Percentiles rank a stretch among this genome's conserved stretches.
phyloP scores from a whole-genome alignment of 495 filamentous ascomycete species.

The Aspergillus indologenus region DNA sequence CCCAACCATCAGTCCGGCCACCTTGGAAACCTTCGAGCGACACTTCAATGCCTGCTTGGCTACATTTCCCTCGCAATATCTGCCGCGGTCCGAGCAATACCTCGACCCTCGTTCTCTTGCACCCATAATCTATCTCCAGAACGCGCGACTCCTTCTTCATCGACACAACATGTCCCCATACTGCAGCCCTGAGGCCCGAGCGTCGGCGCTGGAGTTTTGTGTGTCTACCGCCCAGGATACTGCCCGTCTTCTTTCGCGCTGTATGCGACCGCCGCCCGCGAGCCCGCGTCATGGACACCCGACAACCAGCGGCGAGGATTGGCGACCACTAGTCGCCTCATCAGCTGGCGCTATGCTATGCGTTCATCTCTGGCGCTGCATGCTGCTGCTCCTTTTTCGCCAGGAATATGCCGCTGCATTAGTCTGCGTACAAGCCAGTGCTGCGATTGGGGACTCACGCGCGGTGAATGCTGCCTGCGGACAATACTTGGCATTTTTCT shows the following conservation, averaged over 20 bases:
- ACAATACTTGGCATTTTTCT: conserved; percentile 79
- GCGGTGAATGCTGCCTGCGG: conserved; percentile 77
- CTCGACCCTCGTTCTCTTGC: conserved; percentile 72
- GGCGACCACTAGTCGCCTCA: conserved; percentile 39
- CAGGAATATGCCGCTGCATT: conserved; percentile 69
- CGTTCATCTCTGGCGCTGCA: conserved; percentile 87
- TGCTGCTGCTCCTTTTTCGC: conserved; percentile 73
- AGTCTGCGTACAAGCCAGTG: conserved; percentile 67
- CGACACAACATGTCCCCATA: conserved; percentile 83
- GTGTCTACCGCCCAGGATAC: conserved; percentile 73
- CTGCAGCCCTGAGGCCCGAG: conserved; percentile 61
- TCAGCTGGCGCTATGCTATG: conserved; percentile 66
- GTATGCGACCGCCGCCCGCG: conserved; percentile 38
- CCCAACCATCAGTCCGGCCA: conserved; percentile 61
- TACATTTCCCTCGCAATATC: conserved; percentile 69
- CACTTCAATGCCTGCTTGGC: conserved; percentile 74
- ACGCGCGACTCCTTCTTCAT: conserved; percentile 79
- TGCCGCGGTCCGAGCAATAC: conserved; percentile 57
- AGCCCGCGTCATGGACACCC: neutral
- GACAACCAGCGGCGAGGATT: conserved; percentile 3
- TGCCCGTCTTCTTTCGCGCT: conserved; percentile 66
- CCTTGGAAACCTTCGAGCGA: conserved; percentile 75
- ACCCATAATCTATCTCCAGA: conserved; percentile 75
- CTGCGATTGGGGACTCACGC: conserved; percentile 64
- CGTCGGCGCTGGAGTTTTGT: conserved; percentile 73